phyloP scores from a whole-genome alignment of 169 alveolate genomes.

The Perkinsus chesapeaki region DNA sequence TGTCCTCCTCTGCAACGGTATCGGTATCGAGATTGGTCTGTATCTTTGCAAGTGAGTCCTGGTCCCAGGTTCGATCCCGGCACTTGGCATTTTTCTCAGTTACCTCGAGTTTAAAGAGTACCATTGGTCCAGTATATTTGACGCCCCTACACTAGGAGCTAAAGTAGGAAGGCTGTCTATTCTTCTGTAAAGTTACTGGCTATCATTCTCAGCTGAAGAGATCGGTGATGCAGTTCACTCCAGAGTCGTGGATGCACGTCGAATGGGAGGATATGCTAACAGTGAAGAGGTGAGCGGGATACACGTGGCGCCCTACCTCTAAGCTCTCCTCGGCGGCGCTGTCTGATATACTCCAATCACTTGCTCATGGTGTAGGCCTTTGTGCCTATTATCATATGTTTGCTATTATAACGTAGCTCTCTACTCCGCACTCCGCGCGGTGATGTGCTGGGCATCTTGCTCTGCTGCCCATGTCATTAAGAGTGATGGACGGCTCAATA shows the following conservation, averaged over 20 bases:
- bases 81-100: not conserved
- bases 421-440: no score
- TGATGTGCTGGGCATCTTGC: no score
- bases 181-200: not conserved
- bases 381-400: no score
- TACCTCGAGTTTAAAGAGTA: conserved; percentile 4
- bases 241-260: not conserved
- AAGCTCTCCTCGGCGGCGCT: no score
- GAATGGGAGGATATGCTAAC: not conserved
- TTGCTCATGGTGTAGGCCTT: no score
- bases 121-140: not conserved
- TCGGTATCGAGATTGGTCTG: conserved; percentile 6
- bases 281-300: not conserved
- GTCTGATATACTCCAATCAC: no score
- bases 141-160: not conserved
- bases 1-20: conserved; percentile 10
- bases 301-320: no score
- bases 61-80: not conserved
- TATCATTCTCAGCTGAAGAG: not conserved
- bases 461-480: no score
- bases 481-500: not conserved
- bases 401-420: no score
- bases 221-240: not conserved
- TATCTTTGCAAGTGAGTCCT: not conserved
- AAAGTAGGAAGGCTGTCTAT: not conserved